Evolutionary conservation across 2,329 filamentous ascomycete genomes (phyloP).

Genomic region (Plectosphaerella plurivora): DNA sequence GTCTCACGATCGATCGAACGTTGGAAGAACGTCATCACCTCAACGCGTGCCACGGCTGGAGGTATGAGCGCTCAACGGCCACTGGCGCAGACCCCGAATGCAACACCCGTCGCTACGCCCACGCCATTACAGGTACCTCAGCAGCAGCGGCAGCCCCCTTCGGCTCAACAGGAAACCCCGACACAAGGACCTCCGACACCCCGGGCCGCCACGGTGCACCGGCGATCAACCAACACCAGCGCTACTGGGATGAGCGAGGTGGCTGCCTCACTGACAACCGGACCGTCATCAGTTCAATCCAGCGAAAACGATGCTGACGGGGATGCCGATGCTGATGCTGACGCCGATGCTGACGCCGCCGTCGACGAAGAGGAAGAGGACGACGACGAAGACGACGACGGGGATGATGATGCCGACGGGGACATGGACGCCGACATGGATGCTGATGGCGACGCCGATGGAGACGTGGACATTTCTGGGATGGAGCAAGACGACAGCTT

Average conservation of each 20-base stretch:
- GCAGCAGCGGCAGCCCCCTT: constrained; percentile 15
- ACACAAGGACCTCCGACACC: constrained; percentile 15
- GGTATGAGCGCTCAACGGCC: constrained; percentile 48
- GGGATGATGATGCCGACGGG: constrained; percentile 19
- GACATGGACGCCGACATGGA: constrained; percentile 26
- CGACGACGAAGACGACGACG: constrained; percentile 28
- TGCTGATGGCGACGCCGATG: constrained; percentile 21
- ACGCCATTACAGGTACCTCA: constrained; percentile 14
- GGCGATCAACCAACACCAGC: constrained; percentile 26
- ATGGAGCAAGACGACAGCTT: constrained; percentile 58
- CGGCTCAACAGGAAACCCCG: constrained; percentile 14
- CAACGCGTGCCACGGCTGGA: constrained; percentile 34
- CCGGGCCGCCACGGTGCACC: constrained; percentile 14
- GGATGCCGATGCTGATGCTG: constrained; percentile 35
- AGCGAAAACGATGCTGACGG: constrained; percentile 37
- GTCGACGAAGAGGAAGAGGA: constrained; percentile 26
- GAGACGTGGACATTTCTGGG: constrained; percentile 35
- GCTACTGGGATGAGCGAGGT: constrained; percentile 28
- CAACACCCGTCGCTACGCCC: constrained; percentile 12
- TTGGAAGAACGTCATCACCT: constrained; percentile 59
- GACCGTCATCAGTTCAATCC: constrained; percentile 37
- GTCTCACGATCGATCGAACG: constrained; percentile 53
- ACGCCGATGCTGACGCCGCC: constrained; percentile 18
- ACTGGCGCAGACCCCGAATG: constrained; percentile 29
- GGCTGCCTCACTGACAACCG: constrained; percentile 22